Base-by-base conservation (phyloP, 495 filamentous ascomycete genomes). In the Pseudomonodictys pantanalensis region DNA sequence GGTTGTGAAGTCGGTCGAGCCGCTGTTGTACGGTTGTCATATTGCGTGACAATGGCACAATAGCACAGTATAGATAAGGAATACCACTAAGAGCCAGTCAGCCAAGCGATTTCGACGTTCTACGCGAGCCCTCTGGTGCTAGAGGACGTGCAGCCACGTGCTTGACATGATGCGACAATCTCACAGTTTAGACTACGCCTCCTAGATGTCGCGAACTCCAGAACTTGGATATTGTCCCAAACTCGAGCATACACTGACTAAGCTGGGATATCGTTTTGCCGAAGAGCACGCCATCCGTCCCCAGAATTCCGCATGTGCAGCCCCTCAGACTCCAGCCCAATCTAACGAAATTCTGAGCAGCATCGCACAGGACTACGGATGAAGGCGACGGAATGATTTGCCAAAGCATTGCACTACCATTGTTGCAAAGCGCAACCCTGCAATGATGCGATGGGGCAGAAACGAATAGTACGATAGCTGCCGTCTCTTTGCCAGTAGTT, bases 21-120 rank as follows among this genome's bases (percentile, higher is more conserved):
- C 15, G 44, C 24, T 2, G 8, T 3, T 18, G 24, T 6, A 20
- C 15, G n/a, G 26, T 20, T 15, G 53, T 44, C 11, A 56, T 56
- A 56, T 56, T 52, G 53, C 53, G 42, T 26, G 53, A 56, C 24
- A 56, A 56, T 56, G 53, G 48, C 48, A 47, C 39, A 46, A 56
- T 56, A 6, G 42, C 42, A n/a, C n/a, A n/a, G n/a, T n/a, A n/a
- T n/a, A n/a, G 42, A 56, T 56, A 56, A 46, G 42, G 52, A 22
- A 39, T 7, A 23, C 28, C 5, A 20, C n/a, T n/a, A n/a, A n/a
- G n/a, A n/a, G n/a, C n/a, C n/a, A n/a, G n/a, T n/a, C n/a, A n/a
- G n/a, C n/a, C n/a, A n/a, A n/a, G n/a, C n/a, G n/a, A n/a, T n/a
- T n/a, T n/a, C n/a, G n/a, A n/a, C n/a, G n/a, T n/a, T n/a, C n/a